A percentile compares a stretch with the other conserved stretches of the same genome.
phyloP scores from a whole-genome alignment of 768 basidiomycete genomes.

The Pleurotus djamor region DNA sequence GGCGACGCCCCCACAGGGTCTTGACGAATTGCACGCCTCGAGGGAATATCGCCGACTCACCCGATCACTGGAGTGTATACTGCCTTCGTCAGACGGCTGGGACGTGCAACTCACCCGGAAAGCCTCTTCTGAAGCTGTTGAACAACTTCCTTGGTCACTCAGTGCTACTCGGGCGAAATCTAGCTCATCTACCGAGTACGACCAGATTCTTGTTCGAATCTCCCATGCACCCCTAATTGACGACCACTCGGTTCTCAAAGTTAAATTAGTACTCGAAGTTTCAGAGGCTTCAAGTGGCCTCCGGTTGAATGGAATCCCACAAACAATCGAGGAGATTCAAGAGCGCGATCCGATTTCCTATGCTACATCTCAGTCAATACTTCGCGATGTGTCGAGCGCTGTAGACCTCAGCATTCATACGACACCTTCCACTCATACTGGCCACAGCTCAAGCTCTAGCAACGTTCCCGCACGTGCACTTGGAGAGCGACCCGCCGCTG shows the following conservation, averaged over 20 bases:
- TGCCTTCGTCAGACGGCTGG: conserved; percentile 81
- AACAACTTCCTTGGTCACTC: conserved; percentile 72
- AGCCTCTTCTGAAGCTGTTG: conserved; percentile 71
- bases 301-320: conserved; percentile 84
- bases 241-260: conserved; percentile 79
- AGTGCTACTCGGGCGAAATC: conserved; percentile 50
- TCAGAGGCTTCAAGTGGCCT: conserved; percentile 76
- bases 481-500: conserved; percentile 51
- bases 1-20: conserved; percentile 34
- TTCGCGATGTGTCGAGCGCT: conserved; percentile 73
- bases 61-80: conserved; percentile 76
- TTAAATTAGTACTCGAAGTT: conserved; percentile 76
- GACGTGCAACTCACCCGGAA: conserved; percentile 78
- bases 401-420: conserved; percentile 69
- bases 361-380: conserved; percentile 55
- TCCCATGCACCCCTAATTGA: conserved; percentile 71
- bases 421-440: conserved; percentile 55
- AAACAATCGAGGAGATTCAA: conserved; percentile 61
- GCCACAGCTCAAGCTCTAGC: conserved; percentile 41
- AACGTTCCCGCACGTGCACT: conserved; percentile 31
- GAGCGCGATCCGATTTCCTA: conserved; percentile 65
- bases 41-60: conserved; percentile 71
- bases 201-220: conserved; percentile 62
- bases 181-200: conserved; percentile 26
- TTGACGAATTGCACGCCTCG: conserved; percentile 62